Evolutionary conservation across 805 yeast genomes (phyloP).

Genomic region (Pichia paraexigua): DNA sequence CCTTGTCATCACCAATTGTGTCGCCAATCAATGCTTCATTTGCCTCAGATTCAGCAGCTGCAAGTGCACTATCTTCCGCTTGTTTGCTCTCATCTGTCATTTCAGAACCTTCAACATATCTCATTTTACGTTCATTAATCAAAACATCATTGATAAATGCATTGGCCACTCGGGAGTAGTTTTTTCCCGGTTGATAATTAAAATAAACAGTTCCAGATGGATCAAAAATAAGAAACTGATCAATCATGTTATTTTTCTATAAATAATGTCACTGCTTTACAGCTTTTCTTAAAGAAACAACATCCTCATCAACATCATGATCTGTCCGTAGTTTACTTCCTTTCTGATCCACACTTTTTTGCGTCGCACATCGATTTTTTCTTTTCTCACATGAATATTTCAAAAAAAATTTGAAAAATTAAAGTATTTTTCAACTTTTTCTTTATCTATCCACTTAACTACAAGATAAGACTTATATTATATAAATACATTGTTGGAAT

Average conservation of each 20-base stretch:
- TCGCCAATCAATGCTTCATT: constrained; percentile 1
- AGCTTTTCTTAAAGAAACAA: no score
- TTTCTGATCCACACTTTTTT: neutral
- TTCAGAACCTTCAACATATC: constrained; percentile 18
- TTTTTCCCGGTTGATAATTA: constrained; percentile 34
- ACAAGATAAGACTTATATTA: no score
- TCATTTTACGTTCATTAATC: constrained; percentile 32
- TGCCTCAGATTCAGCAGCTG: constrained; percentile 4
- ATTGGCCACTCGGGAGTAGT: constrained; percentile 36
- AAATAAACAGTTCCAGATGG: constrained; percentile 47
- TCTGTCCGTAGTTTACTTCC: neutral
- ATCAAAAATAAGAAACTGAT: constrained; percentile 41
- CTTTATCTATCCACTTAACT: neutral
- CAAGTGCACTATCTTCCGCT: neutral
- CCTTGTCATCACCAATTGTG: neutral
- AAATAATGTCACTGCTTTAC: neutral
- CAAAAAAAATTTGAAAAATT: no score
- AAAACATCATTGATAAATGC: constrained; percentile 41
- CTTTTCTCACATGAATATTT: neutral
- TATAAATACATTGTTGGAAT: neutral
- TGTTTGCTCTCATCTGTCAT: neutral
- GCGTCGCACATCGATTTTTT: neutral
- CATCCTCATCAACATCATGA: neutral
- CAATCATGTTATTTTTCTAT: constrained; percentile 29
- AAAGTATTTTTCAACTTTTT: neutral